A percentile compares a stretch with the other conserved stretches of the same genome.
Evolutionary conservation across 345 rosid genomes (phyloP).

Genomic region (Mangifera indica): DNA sequence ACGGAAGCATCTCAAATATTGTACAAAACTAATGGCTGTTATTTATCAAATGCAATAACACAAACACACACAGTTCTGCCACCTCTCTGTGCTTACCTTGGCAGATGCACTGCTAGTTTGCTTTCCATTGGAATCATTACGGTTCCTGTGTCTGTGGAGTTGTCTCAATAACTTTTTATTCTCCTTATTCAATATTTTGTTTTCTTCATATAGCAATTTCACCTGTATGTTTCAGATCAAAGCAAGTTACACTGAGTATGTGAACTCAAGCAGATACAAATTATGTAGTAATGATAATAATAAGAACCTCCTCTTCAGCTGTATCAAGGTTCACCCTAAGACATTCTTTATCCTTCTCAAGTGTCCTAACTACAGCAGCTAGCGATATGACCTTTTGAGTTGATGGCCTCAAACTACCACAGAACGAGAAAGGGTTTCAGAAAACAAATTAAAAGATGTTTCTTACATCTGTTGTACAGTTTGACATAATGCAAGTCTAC

Average conservation of each 20-base stretch:
- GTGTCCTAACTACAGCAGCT: conserved; percentile 40
- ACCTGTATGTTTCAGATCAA: conserved; percentile 32
- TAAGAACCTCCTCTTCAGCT: conserved; percentile 72
- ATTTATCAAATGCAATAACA: background rate
- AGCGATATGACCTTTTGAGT: conserved; percentile 43
- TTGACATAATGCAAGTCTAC: too few relatives aligned
- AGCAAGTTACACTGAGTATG: background rate
- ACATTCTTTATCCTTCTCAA: conserved; percentile 54
- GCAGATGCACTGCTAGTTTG: conserved; percentile 42
- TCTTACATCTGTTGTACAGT: background rate
- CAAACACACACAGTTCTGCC: background rate
- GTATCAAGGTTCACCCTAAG: conserved; percentile 51
- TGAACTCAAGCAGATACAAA: conserved; percentile 1
- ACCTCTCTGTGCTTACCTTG: conserved; percentile 40
- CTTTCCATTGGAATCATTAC: conserved; percentile 49
- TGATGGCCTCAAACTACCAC: conserved; percentile 51
- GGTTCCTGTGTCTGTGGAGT: conserved; percentile 33
- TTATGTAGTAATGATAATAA: background rate
- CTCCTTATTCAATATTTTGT: conserved; percentile 46
- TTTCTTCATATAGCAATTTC: conserved; percentile 48
- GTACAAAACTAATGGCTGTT: background rate
- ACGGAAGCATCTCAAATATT: conserved; percentile 13
- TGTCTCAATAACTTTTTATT: conserved; percentile 45
- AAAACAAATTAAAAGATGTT: background rate
- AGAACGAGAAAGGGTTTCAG: background rate